These are phyloP conservation scores for Stephania yunnanensis DNA, from an alignment of 164 flowering plant species.

Conservation along the genomic window DNA sequence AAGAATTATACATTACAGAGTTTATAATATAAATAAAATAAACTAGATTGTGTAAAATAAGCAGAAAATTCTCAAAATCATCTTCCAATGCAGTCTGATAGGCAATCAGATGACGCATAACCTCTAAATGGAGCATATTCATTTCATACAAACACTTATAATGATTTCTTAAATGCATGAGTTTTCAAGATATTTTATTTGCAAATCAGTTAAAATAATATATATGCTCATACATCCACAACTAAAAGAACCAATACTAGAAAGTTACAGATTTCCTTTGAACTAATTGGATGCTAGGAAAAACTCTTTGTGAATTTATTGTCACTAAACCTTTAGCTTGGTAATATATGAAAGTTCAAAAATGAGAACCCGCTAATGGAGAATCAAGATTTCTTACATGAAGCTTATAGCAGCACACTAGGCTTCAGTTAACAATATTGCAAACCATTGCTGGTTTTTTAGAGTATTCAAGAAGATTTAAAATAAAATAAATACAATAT, in stretches of 20 bases:
- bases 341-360: neutral
- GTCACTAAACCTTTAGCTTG: neutral
- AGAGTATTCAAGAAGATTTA: neutral
- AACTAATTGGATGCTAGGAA: neutral
- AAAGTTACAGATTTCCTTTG: neutral
- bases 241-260: neutral
- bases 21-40: neutral
- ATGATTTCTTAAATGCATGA: neutral
- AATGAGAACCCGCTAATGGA: neutral
- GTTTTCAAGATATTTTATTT: neutral
- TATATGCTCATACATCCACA: neutral
- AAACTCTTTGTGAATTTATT: neutral
- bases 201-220: neutral
- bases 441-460: neutral
- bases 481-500: neutral
- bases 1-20: neutral
- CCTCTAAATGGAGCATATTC: neutral
- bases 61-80: neutral
- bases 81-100: neutral
- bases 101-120: neutral
- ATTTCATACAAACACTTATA: neutral
- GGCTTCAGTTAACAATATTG: neutral
- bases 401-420: neutral
- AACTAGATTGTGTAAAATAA: neutral
- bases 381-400: neutral